These are phyloP conservation scores for Arabidopsis hybrid DNA, from an alignment of 441 rosid genomes.

Conservation along the genomic window DNA sequence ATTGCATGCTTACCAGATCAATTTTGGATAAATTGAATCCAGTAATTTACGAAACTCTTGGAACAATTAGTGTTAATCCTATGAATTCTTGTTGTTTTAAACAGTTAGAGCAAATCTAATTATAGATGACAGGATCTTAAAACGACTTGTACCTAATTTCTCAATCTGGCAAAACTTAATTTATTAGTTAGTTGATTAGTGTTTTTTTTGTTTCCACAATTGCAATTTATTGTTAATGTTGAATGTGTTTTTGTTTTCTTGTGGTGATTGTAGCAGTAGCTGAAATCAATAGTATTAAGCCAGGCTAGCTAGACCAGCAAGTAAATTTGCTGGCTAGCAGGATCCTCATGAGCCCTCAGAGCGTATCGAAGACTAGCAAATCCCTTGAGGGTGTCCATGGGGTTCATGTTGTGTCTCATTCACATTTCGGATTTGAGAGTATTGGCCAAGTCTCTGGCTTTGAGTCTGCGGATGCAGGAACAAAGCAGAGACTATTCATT, in stretches of 20 bases:
- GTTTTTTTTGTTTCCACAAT: background rate
- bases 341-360: slow-evolving; percentile 60
- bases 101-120: slow-evolving; percentile 25
- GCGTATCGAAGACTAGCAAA: slow-evolving; percentile 49
- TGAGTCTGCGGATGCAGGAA: slow-evolving; percentile 51
- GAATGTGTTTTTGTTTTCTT: background rate
- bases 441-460: slow-evolving; percentile 53
- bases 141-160: background rate
- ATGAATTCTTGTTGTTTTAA: background rate
- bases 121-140: slow-evolving; percentile 13
- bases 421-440: slow-evolving; percentile 67
- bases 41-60: background rate
- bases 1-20: slow-evolving; percentile 20
- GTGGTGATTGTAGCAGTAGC: slow-evolving; percentile 23
- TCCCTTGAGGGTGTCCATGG: slow-evolving; percentile 80
- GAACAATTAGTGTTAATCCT: background rate
- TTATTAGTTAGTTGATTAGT: background rate
- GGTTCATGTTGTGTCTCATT: slow-evolving; percentile 72
- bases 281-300: slow-evolving; percentile 5
- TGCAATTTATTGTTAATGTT: background rate
- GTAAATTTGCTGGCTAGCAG: slow-evolving; percentile 62
- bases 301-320: slow-evolving; percentile 64
- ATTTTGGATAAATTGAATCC: slow-evolving; percentile 1
- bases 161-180: slow-evolving; percentile 7
- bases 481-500: slow-evolving; percentile 62